Evolutionary conservation across 441 rosid species (phyloP).

Genomic region (Lepidium campestre): DNA sequence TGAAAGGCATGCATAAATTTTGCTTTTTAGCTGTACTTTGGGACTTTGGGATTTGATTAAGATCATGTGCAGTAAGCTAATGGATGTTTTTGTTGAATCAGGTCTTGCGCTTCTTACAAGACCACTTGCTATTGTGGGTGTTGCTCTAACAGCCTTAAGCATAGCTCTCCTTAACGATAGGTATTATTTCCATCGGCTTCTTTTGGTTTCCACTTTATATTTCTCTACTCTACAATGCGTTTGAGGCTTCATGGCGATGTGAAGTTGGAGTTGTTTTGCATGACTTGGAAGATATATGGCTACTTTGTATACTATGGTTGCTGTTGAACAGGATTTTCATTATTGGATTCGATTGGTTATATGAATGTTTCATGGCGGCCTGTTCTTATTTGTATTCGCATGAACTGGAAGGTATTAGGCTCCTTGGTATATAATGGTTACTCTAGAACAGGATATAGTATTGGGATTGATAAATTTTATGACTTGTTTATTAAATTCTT

Average conservation of each 20-base stretch:
- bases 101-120: conserved; percentile 35
- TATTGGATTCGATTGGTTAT: not conserved
- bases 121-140: conserved; percentile 36
- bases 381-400: not conserved
- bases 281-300: not conserved
- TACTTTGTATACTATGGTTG: not conserved
- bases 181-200: not conserved
- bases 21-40: not conserved
- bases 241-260: conserved; percentile 1
- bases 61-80: not conserved
- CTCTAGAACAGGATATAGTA: not conserved
- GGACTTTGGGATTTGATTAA: not conserved
- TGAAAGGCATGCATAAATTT: not conserved
- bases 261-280: not conserved
- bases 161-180: conserved; percentile 42
- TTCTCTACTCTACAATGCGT: conserved; percentile 1
- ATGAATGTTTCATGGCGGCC: not conserved
- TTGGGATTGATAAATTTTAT: not conserved
- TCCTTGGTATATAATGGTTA: not conserved
- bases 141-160: conserved; percentile 34
- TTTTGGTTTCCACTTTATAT: conserved; percentile 8
- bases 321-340: not conserved
- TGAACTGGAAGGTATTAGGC: not conserved
- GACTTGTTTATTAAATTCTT: not conserved
- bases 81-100: conserved; percentile 5